phyloP scores from a whole-genome alignment of 768 basidiomycete genomes.

The Mycena chlorophos region DNA sequence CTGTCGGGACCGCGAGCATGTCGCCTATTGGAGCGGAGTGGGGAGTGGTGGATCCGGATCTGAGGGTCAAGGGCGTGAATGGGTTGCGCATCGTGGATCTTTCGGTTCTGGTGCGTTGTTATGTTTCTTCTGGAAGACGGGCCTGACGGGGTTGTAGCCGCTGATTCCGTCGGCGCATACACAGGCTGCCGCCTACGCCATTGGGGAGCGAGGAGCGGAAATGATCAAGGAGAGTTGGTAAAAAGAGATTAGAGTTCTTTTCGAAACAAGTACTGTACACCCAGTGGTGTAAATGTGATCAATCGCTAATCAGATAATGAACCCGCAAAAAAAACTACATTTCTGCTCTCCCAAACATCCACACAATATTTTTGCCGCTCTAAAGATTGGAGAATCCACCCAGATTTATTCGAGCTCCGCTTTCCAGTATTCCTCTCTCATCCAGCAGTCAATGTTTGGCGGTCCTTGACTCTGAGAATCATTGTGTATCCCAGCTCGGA shows the following conservation, averaged over 20 bases:
- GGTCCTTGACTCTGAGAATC: no score
- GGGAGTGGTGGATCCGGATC: slow-evolving; percentile 35
- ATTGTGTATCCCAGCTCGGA: no score
- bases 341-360: no score
- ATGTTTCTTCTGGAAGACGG: neutral
- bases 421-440: no score
- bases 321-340: no score
- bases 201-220: slow-evolving; percentile 30
- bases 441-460: no score
- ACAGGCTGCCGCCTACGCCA: slow-evolving; percentile 24
- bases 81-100: slow-evolving; percentile 41
- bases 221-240: slow-evolving; percentile 23
- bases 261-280: neutral
- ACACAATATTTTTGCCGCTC: no score
- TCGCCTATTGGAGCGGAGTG: slow-evolving; percentile 25
- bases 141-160: slow-evolving; percentile 16
- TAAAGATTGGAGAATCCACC: no score
- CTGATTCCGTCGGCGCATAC: slow-evolving; percentile 26
- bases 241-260: neutral
- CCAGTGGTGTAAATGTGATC: no score
- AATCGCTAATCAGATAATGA: no score
- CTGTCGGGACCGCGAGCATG: slow-evolving; percentile 34
- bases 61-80: slow-evolving; percentile 35
- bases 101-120: slow-evolving; percentile 30
- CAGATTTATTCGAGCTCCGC: no score